Base-by-base conservation (phyloP, 2,329 filamentous ascomycete genomes). In the Dactylellina cionopaga region DNA sequence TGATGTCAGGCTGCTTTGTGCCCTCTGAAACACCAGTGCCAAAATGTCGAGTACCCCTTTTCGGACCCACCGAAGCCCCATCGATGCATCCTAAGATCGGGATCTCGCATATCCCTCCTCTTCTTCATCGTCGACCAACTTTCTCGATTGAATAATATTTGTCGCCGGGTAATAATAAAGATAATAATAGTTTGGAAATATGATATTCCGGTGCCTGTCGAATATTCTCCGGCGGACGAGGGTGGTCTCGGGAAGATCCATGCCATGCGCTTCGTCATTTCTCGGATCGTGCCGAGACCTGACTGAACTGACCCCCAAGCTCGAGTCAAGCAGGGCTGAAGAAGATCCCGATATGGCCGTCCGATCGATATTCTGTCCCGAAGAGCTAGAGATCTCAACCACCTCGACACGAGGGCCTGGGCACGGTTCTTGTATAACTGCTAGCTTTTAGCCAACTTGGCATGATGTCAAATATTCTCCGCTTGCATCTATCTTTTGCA, bases 1-100 rank as follows among this genome's bases (percentile, higher is more conserved):
- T 71, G 66, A 71, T 71, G 66, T 71, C 66, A 71, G 66, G 58
- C 56, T 63, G 64, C 43, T 37, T 70, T 25, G 10, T 69, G 65
- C n/a, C n/a, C n/a, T n/a, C n/a, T n/a, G n/a, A n/a, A n/a, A n/a
- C n/a, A n/a, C n/a, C n/a, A n/a, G n/a, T n/a, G n/a, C n/a, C n/a
- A n/a, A n/a, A n/a, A n/a, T n/a, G n/a, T n/a, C n/a, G 63, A 70
- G 63, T 56, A 54, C 66, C 66, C 59, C 59, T 60, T 60, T 65
- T 29, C 62, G 33, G 62, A 7, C 17, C 54, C 19, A 37, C n/a
- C n/a, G n/a, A n/a, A n/a, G n/a, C n/a, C n/a, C n/a, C n/a, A n/a
- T n/a, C n/a, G n/a, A n/a, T n/a, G n/a, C n/a, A 54, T 15, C 27
- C 19, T 13, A 22, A 49, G 44, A 31, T 49, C 22, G 2, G 24